phyloP scores from a whole-genome alignment of 2,329 filamentous ascomycete species.

The Aureobasidium sp. region DNA sequence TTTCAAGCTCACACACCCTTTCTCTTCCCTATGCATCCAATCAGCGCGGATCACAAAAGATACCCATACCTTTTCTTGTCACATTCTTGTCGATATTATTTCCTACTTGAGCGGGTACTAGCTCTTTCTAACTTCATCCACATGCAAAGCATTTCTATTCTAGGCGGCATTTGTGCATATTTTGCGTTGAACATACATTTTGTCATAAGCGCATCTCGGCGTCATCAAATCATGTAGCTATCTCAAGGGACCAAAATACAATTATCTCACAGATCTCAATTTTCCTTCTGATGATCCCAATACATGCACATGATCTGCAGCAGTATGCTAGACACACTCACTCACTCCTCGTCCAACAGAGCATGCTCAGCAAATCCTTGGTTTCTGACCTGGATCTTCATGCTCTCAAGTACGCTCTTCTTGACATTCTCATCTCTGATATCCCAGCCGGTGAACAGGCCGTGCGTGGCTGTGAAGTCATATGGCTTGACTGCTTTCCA shows the following conservation, averaged over 20 bases:
- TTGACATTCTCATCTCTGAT: conserved; percentile 53
- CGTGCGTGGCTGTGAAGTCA: conserved; percentile 60
- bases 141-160: neutral
- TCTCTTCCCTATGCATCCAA: conserved; percentile 2
- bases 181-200: neutral
- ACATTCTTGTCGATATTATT: conserved; percentile 1
- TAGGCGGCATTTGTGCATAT: neutral
- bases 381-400: conserved; percentile 60
- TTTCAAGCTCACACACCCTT: neutral
- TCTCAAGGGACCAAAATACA: neutral
- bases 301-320: neutral
- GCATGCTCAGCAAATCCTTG: conserved; percentile 22
- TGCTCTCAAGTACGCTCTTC: conserved; percentile 62
- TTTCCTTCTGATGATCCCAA: too few species aligned
- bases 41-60: conserved; percentile 1
- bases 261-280: neutral
- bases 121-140: neutral
- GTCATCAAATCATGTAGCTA: neutral
- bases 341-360: conserved; percentile 20
- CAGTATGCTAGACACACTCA: conserved; percentile 3
- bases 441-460: conserved; percentile 59
- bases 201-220: neutral
- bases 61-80: neutral
- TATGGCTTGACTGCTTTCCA: conserved; percentile 60
- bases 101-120: neutral